Percentiles rank a stretch among this genome's conserved stretches.
phyloP scores from a whole-genome alignment of 139 green algal species.

The Chlorella vulgaris region DNA sequence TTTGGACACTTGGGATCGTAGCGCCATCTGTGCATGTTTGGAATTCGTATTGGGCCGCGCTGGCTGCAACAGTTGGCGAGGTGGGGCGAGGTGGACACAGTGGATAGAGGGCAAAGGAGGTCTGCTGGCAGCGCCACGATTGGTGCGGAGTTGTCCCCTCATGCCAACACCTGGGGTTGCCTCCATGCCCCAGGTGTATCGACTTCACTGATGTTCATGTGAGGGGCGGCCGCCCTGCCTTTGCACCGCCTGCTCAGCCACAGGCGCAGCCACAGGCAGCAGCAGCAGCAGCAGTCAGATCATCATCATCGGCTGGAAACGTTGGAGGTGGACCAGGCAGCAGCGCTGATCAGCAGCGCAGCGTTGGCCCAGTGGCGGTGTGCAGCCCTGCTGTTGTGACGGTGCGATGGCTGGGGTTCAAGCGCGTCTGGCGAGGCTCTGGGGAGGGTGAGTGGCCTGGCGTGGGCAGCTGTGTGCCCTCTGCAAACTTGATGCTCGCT shows the following conservation, averaged over 20 bases:
- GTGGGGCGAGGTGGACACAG: neutral
- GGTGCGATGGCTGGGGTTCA: constrained; percentile 79
- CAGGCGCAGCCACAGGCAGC: neutral
- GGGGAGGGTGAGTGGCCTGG: constrained; percentile 37
- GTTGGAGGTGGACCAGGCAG: too few species aligned
- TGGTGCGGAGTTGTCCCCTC: too few species aligned
- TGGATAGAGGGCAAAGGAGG: neutral
- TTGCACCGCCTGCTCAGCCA: neutral
- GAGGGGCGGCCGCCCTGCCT: constrained; percentile 45
- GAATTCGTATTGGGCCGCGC: too few species aligned
- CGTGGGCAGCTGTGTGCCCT: neutral
- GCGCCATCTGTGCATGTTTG: too few species aligned
- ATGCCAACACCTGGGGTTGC: neutral
- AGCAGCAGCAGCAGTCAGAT: neutral
- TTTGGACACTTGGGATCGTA: too few species aligned
- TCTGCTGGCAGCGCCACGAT: neutral
- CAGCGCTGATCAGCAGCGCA: neutral
- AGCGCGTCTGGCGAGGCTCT: constrained; percentile 74
- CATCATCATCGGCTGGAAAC: too few species aligned
- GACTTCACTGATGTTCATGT: constrained; percentile 78
- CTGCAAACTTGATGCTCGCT: neutral
- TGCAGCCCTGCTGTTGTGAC: constrained; percentile 61
- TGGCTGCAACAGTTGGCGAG: too few species aligned
- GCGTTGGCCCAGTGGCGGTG: neutral
- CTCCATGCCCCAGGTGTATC: constrained; percentile 3